phyloP scores from a whole-genome alignment of 1,284 basidiomycete species.

The Pholiota adiposa region DNA sequence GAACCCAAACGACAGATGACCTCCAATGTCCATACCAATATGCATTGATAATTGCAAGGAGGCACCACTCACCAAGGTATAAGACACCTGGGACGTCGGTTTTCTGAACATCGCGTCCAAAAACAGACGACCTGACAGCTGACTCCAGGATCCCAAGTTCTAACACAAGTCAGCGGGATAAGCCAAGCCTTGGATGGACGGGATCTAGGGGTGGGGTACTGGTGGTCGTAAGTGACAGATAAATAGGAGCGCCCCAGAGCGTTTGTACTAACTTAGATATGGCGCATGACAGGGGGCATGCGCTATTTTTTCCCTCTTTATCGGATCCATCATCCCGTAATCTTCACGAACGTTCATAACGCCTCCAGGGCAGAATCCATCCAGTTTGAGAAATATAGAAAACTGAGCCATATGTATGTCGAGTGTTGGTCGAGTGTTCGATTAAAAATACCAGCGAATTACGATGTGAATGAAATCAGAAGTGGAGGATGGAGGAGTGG shows the following conservation, averaged over 20 bases:
- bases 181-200: not conserved
- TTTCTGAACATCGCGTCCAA: conserved; percentile 26
- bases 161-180: not conserved
- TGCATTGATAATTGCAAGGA: conserved; percentile 4
- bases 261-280: not conserved
- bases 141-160: not conserved
- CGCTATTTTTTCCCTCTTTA: conserved; percentile 1
- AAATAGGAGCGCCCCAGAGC: not conserved
- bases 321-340: not conserved
- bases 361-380: no score
- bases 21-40: not conserved
- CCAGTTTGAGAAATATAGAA: no score
- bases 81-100: conserved; percentile 25
- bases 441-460: no score
- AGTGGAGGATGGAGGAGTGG: no score
- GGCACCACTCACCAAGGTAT: conserved; percentile 33
- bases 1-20: conserved; percentile 12
- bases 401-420: no score
- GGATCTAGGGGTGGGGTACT: not conserved
- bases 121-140: not conserved
- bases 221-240: conserved; percentile 6
- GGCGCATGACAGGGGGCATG: conserved; percentile 7
- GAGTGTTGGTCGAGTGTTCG: no score
- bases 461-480: no score
- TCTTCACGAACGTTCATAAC: not conserved